Evolutionary conservation across 108 stramenopile genomes (phyloP).

Genomic region (Nitzschia sp.): DNA sequence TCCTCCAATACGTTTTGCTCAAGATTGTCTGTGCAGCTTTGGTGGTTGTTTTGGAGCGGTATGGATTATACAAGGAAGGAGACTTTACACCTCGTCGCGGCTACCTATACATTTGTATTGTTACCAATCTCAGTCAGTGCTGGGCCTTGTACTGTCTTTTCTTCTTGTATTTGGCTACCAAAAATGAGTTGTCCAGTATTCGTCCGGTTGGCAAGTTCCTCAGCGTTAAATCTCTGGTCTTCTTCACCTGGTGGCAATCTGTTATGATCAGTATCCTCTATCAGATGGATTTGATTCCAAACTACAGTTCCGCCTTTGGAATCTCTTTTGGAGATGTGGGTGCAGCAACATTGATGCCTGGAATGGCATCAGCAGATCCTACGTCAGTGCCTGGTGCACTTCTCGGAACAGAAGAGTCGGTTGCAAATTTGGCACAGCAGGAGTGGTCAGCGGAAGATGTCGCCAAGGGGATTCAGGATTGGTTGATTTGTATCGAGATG

Average conservation of each 20-base stretch:
- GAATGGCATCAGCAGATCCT: conserved; percentile 1
- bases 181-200: conserved; percentile 85
- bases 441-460: conserved; percentile 87
- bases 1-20: conserved; percentile 92
- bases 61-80: conserved; percentile 87
- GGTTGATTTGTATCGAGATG: conserved; percentile 98
- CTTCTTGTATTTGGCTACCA: conserved; percentile 91
- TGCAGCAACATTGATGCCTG: neutral
- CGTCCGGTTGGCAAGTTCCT: conserved; percentile 95
- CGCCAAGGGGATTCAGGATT: conserved; percentile 94
- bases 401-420: conserved; percentile 14
- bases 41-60: conserved; percentile 64
- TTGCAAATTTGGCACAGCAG: conserved; percentile 17
- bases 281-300: conserved; percentile 82
- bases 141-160: conserved; percentile 96
- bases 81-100: conserved; percentile 73
- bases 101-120: conserved; percentile 85
- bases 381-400: conserved; percentile 24
- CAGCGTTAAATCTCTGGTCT: conserved; percentile 91
- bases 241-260: conserved; percentile 96
- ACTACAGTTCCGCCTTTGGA: conserved; percentile 37
- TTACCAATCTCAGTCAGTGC: conserved; percentile 90
- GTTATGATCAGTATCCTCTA: conserved; percentile 81
- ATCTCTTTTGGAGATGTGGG: conserved; percentile 4
- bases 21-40: conserved; percentile 64